A percentile compares a stretch with the other conserved stretches of the same genome.
phyloP scores from a whole-genome alignment of 208 protist species.

The Acanthamoeba castellanii region DNA sequence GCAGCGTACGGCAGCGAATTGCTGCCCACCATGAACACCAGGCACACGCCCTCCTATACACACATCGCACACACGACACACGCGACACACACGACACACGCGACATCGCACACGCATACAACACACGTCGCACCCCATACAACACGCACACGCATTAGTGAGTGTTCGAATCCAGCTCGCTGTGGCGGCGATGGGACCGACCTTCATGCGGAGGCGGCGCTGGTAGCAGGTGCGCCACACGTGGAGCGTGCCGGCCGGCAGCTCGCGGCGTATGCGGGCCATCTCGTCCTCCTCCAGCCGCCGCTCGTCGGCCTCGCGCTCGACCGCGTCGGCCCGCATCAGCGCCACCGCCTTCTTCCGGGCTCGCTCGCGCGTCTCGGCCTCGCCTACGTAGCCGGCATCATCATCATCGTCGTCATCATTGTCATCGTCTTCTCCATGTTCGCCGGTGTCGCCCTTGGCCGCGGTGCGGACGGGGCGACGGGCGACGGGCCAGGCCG shows the following conservation, averaged over 20 bases:
- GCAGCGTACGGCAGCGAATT: slow-evolving; percentile 29
- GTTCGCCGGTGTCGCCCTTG: background rate
- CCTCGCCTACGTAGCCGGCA: background rate
- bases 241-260: background rate
- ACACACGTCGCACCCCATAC: too few species aligned
- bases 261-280: background rate
- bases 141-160: too few species aligned
- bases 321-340: background rate
- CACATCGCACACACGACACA: background rate
- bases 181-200: background rate
- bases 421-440: too few species aligned
- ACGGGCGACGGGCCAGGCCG: background rate
- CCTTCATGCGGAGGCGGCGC: slow-evolving; percentile 33
- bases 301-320: background rate
- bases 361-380: background rate
- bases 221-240: background rate
- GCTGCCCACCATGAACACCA: slow-evolving; percentile 25
- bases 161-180: too few species aligned
- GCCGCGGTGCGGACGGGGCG: background rate
- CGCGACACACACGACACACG: background rate
- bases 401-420: background rate
- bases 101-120: background rate
- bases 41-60: background rate
- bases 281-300: background rate
- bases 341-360: background rate